These are phyloP conservation scores for Hypoxylon cercidicola DNA, from an alignment of 495 filamentous ascomycete species.

Conservation along the genomic window DNA sequence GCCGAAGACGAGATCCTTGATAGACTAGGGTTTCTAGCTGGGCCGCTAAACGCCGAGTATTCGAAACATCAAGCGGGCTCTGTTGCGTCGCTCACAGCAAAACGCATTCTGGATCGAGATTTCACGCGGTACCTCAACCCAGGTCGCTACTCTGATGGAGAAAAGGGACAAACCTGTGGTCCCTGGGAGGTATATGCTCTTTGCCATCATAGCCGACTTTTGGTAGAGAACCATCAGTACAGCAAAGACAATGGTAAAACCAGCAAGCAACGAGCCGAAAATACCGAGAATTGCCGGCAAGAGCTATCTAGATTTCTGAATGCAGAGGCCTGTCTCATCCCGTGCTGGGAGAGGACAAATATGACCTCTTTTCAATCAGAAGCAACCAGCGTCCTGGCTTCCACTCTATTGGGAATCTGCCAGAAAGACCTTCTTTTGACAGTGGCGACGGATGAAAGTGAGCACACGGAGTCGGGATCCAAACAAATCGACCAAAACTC, in stretches of 20 bases:
- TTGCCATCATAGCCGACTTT: constrained; percentile 32
- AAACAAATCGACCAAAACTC: too few species aligned
- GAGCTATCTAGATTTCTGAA: constrained; percentile 22
- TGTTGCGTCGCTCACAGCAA: constrained; percentile 20
- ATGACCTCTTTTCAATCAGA: constrained; percentile 28
- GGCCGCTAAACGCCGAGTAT: constrained; percentile 17
- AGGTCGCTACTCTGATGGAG: constrained; percentile 1
- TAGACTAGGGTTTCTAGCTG: constrained; percentile 29
- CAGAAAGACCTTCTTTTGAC: constrained; percentile 8
- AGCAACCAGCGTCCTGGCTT: constrained; percentile 23
- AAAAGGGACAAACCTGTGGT: constrained; percentile 8
- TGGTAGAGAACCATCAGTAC: constrained; percentile 22
- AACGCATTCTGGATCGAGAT: constrained; percentile 15
- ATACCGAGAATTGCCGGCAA: constrained; percentile 4
- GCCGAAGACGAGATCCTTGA: constrained; percentile 34
- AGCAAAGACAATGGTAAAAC: constrained; percentile 6
- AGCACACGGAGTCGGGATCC: too few species aligned
- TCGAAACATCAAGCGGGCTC: constrained; percentile 1
- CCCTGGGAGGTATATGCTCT: constrained; percentile 40
- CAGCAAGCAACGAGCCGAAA: constrained; percentile 14
- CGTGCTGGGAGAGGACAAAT: constrained; percentile 31
- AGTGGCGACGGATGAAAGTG: too few species aligned
- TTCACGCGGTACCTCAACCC: constrained; percentile 15
- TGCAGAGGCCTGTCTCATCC: constrained; percentile 23
- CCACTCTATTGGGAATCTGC: constrained; percentile 23